These are phyloP conservation scores for Fusarium tricinctum DNA, from an alignment of 2,329 filamentous ascomycete genomes.

Conservation along the genomic window DNA sequence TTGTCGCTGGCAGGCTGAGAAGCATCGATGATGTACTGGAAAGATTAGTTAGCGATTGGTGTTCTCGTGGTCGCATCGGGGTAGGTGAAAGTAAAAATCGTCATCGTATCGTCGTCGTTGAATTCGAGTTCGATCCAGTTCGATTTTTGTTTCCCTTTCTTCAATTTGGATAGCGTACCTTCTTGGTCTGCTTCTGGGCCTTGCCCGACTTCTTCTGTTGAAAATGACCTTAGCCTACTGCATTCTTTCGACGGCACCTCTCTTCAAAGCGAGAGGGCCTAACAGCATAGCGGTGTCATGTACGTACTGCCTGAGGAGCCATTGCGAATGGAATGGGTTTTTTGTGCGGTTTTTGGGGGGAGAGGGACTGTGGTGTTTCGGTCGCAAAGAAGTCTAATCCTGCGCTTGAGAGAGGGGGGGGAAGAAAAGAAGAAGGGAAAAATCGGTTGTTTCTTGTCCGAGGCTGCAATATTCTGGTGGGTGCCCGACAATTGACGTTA, in stretches of 20 bases:
- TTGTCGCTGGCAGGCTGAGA: conserved; percentile 98
- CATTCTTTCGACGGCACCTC: conserved; percentile 59
- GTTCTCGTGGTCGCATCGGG: conserved; percentile 5
- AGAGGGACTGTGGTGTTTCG: conserved; percentile 48
- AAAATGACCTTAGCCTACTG: conserved; percentile 93
- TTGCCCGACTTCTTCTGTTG: conserved; percentile 77
- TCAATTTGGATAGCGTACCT: conserved; percentile 66
- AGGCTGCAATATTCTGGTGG: conserved; percentile 47
- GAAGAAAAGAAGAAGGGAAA: conserved; percentile 19
- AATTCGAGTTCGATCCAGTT: not conserved
- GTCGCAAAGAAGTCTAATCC: conserved; percentile 81
- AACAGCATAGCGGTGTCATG: conserved; percentile 91
- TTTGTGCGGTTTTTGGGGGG: conserved; percentile 48
- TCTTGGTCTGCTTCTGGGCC: conserved; percentile 87
- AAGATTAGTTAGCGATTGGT: conserved; percentile 31
- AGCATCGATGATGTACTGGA: conserved; percentile 98
- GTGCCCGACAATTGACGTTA: conserved; percentile 45
- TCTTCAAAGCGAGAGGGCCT: conserved; percentile 62
- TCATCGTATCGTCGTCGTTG: conserved; percentile 1
- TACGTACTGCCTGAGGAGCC: conserved; percentile 92
- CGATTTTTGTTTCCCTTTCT: not conserved
- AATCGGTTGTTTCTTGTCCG: conserved; percentile 22
- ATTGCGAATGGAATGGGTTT: conserved; percentile 69
- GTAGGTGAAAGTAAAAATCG: not conserved
- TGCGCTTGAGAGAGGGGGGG: conserved; percentile 68